Base-by-base conservation (phyloP, 352 stramenopile genomes). In the Phytopythium mirpurense region DNA sequence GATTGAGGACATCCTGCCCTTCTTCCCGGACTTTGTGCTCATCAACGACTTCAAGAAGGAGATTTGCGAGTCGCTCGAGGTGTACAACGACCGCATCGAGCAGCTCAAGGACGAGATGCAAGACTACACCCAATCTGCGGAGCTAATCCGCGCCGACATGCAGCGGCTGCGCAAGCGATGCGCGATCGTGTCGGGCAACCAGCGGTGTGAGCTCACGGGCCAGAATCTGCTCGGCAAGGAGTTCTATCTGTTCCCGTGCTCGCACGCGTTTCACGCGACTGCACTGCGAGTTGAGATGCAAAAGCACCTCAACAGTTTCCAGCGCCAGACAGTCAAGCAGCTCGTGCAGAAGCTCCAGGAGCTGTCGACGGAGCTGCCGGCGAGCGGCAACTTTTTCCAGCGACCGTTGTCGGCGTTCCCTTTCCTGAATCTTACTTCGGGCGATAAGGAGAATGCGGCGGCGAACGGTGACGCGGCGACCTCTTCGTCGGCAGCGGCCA, bases 41-140 rank as follows among this genome's bases (percentile, higher is more conserved):
- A 97, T 98, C 57, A 96, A 98, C 62, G 82, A 95, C 49, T 98
- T 98, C 65, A 98, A 98, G 69, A 95, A 95, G 60, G 87, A 97
- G 61, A 97, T 98, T 62, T 97, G 88, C 54, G 80, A 95, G 48
- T 95, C 84, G 21, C 72, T 98, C 5, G 84, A 97, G 54, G 68
- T 91, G 7, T 97, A 96, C 68, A 95, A 94, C 62, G 78, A 93
- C 56, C 83, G 83, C 50, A 97, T 97, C 57, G 85, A 97, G 45
- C 73, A 93, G 55, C 69, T 98, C 18, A 96, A 97, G 54, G 81
- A 85, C 50, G 90, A 98, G 59, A 98, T 97, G 91, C 80, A 95
- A 56, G 86, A 97, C 56, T 97, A 95, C 65, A 96, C 86, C 34
- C 72, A 93, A 43, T 95, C 86, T 8, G 88, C 88, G 16, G 88